Base-by-base conservation (phyloP, 2,329 filamentous ascomycete species). In the Aspergillus jensenii region DNA sequence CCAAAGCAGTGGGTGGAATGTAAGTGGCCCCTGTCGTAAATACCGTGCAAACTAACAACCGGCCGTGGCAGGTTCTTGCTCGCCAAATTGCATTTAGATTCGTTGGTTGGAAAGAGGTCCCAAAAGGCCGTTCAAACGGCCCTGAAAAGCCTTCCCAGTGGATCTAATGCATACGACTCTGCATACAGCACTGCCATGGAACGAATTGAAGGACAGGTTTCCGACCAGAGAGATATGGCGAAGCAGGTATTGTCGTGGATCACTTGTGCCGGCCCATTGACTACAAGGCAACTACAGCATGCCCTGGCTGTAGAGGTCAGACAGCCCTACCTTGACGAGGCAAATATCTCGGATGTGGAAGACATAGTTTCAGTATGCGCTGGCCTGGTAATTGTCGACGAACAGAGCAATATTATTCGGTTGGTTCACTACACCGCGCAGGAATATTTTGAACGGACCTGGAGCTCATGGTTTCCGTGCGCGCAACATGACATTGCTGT, bases 171-270 rank as follows among this genome's bases (percentile, higher is more conserved):
- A 6, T 50, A 55, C n/a, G 43, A 55, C 11, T 31, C 11, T 14
- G 53, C 45, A 6, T 85, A 84, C 48, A 57, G 71, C 0, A 59
- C 74, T 0, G 74, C 76, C 0, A 78, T 84, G 66, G 40, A 75
- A 3, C 68, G 79, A 17, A 81, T 84, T 31, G 50, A 74, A 15
- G 58, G 62, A 0, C 79, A 83, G 45, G 9, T 62, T 0, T 0
- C 52, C 1, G 73, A 70, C 3, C 60, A 71, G 11, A 37, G 40
- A 17, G 55, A 71, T 0, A 66, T 81, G 43, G 80, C 81, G 0
- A 75, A 69, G 7, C 56, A 74, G 19, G 66, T 70, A 2, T 54
- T 82, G 0, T 66, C 68, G 1, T 82, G 77, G 80, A 74, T 82
- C 11, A 69, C 67, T 0, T 77, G 56, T 37, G 71, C 77, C 0